These are phyloP conservation scores for Russula dissimulans DNA, from an alignment of 768 basidiomycete species.

Conservation along the genomic window DNA sequence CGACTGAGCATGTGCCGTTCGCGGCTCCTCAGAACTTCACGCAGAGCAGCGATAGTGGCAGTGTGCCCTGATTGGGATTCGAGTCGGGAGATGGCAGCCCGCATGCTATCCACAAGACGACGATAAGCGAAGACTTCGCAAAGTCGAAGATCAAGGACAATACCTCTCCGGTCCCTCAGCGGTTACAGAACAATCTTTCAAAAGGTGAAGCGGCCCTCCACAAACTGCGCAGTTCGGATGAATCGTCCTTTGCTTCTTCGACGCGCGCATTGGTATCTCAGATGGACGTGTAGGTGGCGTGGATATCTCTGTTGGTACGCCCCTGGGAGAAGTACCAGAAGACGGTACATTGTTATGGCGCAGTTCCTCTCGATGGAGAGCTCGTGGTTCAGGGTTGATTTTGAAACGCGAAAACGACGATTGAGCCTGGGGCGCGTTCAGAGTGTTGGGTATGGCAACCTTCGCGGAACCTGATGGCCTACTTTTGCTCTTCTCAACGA, in stretches of 20 bases:
- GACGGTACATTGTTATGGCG: neutral
- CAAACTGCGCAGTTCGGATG: constrained; percentile 42
- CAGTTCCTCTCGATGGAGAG: neutral
- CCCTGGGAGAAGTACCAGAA: neutral
- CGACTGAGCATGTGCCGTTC: neutral
- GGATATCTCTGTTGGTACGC: neutral
- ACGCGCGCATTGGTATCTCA: constrained; percentile 15
- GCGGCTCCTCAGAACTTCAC: constrained; percentile 27
- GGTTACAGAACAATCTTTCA: constrained; percentile 50
- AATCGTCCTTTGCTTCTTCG: constrained; percentile 32
- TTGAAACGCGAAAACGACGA: neutral
- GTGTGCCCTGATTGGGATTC: constrained; percentile 31
- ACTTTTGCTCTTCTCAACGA: constrained; percentile 30
- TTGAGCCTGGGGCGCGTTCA: neutral
- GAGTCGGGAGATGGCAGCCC: constrained; percentile 36
- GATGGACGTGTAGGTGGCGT: constrained; percentile 25
- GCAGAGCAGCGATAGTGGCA: constrained; percentile 31
- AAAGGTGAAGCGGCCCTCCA: constrained; percentile 33
- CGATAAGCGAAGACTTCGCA: neutral
- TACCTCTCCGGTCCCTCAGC: constrained; percentile 47
- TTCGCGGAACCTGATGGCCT: constrained; percentile 9
- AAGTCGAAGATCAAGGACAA: constrained; percentile 1
- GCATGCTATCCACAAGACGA: constrained; percentile 28
- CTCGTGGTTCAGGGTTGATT: neutral
- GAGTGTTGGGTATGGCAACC: neutral